Percentiles rank a stretch among this genome's conserved stretches.
Conservation (phyloP, 1,139 yeast species). For the Blastobotrys capitulatus region DNA sequence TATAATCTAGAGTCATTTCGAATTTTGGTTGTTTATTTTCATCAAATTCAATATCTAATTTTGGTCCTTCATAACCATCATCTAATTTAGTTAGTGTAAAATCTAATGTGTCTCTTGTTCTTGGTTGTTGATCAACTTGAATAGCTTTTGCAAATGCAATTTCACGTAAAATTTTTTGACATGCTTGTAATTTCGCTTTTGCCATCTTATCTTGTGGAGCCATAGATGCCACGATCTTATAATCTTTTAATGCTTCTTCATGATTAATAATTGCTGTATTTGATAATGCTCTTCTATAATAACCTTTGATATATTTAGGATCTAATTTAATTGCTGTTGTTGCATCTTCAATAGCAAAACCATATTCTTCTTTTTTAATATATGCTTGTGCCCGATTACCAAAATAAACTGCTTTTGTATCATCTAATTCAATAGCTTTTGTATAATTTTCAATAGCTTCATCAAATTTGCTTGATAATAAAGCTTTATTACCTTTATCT, state of each 20-base stretch:
- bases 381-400: constrained; percentile 91
- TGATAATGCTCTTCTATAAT: constrained; percentile 78
- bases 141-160: constrained; percentile 86
- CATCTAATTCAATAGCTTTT: constrained; percentile 66
- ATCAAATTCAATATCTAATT: constrained; percentile 41
- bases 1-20: constrained; percentile 44
- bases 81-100: constrained; percentile 44
- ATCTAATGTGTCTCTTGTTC: constrained; percentile 42
- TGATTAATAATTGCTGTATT: constrained; percentile 70
- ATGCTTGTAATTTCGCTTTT: constrained; percentile 54
- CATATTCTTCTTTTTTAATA: constrained; percentile 79
- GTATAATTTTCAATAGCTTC: constrained; percentile 70
- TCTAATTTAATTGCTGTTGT: constrained; percentile 64
- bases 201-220: constrained; percentile 73
- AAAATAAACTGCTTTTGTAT: constrained; percentile 63
- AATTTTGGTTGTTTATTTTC: constrained; percentile 16
- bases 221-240: constrained; percentile 53
- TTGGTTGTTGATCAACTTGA: constrained; percentile 55
- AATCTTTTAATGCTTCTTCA: constrained; percentile 67
- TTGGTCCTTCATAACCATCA: constrained; percentile 61
- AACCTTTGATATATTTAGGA: constrained; percentile 66
- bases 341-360: constrained; percentile 76
- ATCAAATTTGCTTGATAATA: constrained; percentile 57
- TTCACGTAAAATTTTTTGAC: constrained; percentile 62
- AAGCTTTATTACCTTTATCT: constrained; percentile 65